Base-by-base conservation (phyloP, 192 early-diverging fungal species). In the Jimgerdemannia lactiflua region DNA sequence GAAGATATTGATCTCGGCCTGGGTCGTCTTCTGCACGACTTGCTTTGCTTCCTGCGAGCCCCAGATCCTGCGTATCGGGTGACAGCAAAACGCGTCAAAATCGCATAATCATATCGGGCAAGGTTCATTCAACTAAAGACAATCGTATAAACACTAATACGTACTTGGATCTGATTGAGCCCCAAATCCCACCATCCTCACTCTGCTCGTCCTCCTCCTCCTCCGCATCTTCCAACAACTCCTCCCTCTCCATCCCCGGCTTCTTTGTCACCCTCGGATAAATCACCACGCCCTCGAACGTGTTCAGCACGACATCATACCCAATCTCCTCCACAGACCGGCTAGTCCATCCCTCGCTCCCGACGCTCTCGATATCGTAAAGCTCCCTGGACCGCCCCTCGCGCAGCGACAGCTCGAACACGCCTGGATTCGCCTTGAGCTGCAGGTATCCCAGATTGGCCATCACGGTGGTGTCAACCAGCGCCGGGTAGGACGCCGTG, bases 391-490 rank as follows among this genome's bases (percentile, higher is more conserved):
- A 96, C 14, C 94, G 90, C 0, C 98, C 98, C 14, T 89, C 87
- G 41, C 98, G 88, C 20, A 98, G 80, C 10, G 81, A 75, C 65
- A 99, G 86, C 44, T 82, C 79, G 96, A 95, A 99, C 3, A 95
- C 88, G 69, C 97, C 97, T 8, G 97, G 95, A 72, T 90, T 89
- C 4, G 96, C 96, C 79, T 97, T 95, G 68, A 99, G 87, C 82
- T 99, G 98, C 70, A 99, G 83, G 75, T 99, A 99, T 3, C 98
- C 98, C 17, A 97, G 87, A 64, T 99, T 99, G n/a, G 95, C 95
- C 98, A 99, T 99, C 1, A 98, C 95, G 64, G 98, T 95, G 4
- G 97, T 99, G 75, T 97, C 98, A 1, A 92, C 90, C 59, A 92
- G 87, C 3, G 84, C 86, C 9, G 89, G 87, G 6, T 87, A 68